These are phyloP conservation scores for Claviceps sorghi DNA, from an alignment of 2,329 filamentous ascomycete species.

Conservation along the genomic window DNA sequence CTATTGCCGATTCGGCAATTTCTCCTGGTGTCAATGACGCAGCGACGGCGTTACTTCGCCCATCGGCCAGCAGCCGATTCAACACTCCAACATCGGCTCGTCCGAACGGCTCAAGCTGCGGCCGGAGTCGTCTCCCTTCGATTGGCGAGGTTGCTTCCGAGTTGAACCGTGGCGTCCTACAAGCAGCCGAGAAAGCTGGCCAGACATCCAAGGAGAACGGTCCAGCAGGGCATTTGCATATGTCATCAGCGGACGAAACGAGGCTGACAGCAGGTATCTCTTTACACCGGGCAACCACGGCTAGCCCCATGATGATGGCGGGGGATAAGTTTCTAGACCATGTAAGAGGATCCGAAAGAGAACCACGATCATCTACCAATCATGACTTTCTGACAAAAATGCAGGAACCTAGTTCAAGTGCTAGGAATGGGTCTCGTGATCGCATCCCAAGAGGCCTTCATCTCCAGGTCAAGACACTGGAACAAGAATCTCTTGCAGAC, in stretches of 20 bases:
- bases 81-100: constrained; percentile 54
- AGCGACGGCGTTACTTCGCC: constrained; percentile 53
- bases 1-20: constrained; percentile 63
- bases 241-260: constrained; percentile 26
- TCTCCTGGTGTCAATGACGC: constrained; percentile 50
- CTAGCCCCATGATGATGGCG: constrained; percentile 53
- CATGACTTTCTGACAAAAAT: constrained; percentile 49
- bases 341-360: constrained; percentile 16
- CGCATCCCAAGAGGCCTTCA: constrained; percentile 59
- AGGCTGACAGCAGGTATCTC: constrained; percentile 29
- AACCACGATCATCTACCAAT: constrained; percentile 46
- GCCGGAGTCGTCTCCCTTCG: constrained; percentile 55
- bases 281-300: constrained; percentile 51
- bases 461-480: constrained; percentile 48
- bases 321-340: constrained; percentile 28
- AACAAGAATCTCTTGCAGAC: constrained; percentile 35
- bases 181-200: constrained; percentile 11
- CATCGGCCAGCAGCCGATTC: constrained; percentile 51
- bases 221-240: constrained; percentile 20
- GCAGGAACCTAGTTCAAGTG: constrained; percentile 39
- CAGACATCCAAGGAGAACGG: constrained; percentile 15
- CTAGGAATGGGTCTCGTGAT: constrained; percentile 58
- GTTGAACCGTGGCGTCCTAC: constrained; percentile 17
- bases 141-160: constrained; percentile 47
- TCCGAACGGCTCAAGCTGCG: constrained; percentile 42